These are phyloP conservation scores for Cichorium intybus DNA, from an alignment of 140 eudicot species.

Conservation along the genomic window DNA sequence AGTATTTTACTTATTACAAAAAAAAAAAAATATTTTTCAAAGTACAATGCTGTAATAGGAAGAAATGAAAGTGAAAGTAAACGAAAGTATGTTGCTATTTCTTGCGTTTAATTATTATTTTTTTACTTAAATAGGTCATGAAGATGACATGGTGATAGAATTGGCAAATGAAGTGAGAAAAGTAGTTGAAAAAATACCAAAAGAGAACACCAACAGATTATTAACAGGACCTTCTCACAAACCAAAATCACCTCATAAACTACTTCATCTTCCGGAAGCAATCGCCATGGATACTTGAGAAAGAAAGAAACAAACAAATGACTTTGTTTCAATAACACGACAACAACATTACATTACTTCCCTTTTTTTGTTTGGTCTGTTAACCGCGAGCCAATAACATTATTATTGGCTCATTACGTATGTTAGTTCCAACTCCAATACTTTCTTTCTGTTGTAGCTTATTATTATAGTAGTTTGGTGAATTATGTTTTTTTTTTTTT, in stretches of 20 bases:
- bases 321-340: constrained; percentile 19
- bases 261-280: constrained; percentile 48
- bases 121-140: constrained; percentile 52
- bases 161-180: constrained; percentile 92
- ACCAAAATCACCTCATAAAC: constrained; percentile 51
- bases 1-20: neutral
- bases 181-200: constrained; percentile 44
- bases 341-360: constrained; percentile 13
- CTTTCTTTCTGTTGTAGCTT: constrained; percentile 17
- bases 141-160: constrained; percentile 85
- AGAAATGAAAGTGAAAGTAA: too few species aligned
- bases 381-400: constrained; percentile 16
- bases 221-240: constrained; percentile 43
- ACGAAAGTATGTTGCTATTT: too few species aligned
- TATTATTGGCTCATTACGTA: constrained; percentile 11
- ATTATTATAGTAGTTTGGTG: neutral
- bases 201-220: constrained; percentile 49
- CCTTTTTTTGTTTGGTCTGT: constrained; percentile 11
- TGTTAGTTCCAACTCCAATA: constrained; percentile 19
- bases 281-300: constrained; percentile 58
- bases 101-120: neutral
- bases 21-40: too few species aligned
- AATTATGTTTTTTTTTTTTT: constrained; percentile 16
- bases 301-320: neutral
- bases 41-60: too few species aligned